A percentile compares a stretch with the other conserved stretches of the same genome.
These are phyloP conservation scores for Medicago arabica DNA, from an alignment of 306 rosid genomes.

Conservation along the genomic window DNA sequence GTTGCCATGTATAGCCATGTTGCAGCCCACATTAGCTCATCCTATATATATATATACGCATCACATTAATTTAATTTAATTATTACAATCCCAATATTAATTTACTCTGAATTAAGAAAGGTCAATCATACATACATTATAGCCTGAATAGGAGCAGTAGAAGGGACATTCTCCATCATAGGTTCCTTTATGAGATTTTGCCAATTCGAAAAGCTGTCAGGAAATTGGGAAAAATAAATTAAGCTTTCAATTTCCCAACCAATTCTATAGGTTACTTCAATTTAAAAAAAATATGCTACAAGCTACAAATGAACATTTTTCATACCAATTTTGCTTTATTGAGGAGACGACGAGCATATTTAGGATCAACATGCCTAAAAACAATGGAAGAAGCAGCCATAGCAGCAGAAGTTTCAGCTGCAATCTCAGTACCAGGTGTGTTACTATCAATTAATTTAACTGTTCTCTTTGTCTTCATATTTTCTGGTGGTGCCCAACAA, in stretches of 20 bases:
- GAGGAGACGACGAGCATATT: constrained; percentile 76
- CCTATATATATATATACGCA: constrained; percentile 62
- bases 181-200: constrained; percentile 75
- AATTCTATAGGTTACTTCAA: too few relatives aligned
- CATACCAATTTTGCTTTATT: constrained; percentile 87
- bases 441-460: constrained; percentile 59
- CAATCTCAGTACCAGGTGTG: constrained; percentile 76
- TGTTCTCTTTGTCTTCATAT: constrained; percentile 74
- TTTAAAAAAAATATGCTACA: too few relatives aligned
- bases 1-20: constrained; percentile 84
- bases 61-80: not conserved
- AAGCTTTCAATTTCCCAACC: not conserved
- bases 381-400: constrained; percentile 85
- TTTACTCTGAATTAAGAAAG: not conserved
- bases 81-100: too few relatives aligned
- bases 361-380: constrained; percentile 47
- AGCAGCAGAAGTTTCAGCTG: constrained; percentile 94
- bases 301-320: not conserved
- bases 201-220: constrained; percentile 64
- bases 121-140: constrained; percentile 59
- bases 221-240: not conserved
- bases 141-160: constrained; percentile 94
- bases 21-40: constrained; percentile 94
- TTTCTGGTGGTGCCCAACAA: constrained; percentile 87
- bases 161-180: constrained; percentile 97